Percentiles rank a stretch among this genome's conserved stretches.
phyloP scores from a whole-genome alignment of 257 asterid species.

The Nicotiana sylvestris region DNA sequence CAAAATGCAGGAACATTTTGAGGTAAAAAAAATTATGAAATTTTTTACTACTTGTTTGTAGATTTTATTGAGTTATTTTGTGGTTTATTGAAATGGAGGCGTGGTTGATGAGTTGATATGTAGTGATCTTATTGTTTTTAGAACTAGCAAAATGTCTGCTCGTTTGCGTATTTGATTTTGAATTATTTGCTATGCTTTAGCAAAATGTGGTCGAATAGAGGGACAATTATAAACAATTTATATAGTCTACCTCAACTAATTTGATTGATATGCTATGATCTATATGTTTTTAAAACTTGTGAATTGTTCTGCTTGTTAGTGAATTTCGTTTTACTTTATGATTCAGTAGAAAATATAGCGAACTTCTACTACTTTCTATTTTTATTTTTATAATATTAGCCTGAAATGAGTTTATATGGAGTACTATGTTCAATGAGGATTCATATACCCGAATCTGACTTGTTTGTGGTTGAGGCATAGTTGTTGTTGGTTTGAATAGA shows the following conservation, averaged over 20 bases:
- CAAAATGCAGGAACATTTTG: slow-evolving; percentile 28
- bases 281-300: no score
- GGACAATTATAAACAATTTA: not conserved
- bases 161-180: not conserved
- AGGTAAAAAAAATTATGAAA: not conserved
- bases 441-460: no score
- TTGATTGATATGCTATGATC: not conserved
- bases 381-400: no score
- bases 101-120: not conserved
- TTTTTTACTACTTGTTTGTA: not conserved
- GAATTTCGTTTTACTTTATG: no score
- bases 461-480: no score
- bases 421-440: no score
- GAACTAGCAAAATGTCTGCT: not conserved
- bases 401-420: no score
- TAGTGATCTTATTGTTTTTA: not conserved
- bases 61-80: not conserved
- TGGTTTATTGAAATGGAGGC: not conserved
- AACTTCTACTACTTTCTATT: no score
- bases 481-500: no score
- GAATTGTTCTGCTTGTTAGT: no score
- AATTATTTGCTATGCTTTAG: not conserved
- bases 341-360: no score
- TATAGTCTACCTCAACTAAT: not conserved
- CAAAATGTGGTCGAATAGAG: not conserved